Base-by-base conservation (phyloP, 2,329 filamentous ascomycete genomes). In the Aspergillus proliferans region DNA sequence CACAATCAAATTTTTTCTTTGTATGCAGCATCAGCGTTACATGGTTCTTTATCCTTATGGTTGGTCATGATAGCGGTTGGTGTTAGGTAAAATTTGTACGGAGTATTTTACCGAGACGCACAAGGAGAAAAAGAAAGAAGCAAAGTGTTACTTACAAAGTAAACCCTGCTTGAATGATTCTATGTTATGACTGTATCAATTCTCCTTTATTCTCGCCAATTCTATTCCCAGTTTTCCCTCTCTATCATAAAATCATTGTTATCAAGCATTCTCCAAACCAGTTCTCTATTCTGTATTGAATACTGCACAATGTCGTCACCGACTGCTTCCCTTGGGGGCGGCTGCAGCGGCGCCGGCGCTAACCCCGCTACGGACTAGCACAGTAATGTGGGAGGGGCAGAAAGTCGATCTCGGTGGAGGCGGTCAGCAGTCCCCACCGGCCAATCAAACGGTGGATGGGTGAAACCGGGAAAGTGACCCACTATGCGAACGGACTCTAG, bases 261-360 rank as follows among this genome's bases (percentile, higher is more conserved):
- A 26, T 45, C 30, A 39, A 42, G 42, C 45, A 46, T 48, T 26
- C 26, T 43, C 14, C 34, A n/a, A 18, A n/a, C 34, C 15, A 36
- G 34, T 43, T 34, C 39, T 42, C 43, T 41, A 39, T 54, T 57
- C 26, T 30, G 26, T 30, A 30, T 30, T 12, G 26, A 15, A 38
- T 15, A 18, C 34, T 38, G 54, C 52, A 51, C 39, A 39, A 59
- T 59, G 58, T 50, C 58, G 57, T 60, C 57, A 60, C 50, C 44
- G 53, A 45, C 58, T 39, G n/a, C 34, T 52, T 52, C 56, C 42
- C 41, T 54, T 59, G 51, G 47, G 56, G 52, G 52, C 47, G 39
- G 56, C 41, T 58, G 55, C 56, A 60, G 56, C 47, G 46, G 36
- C 33, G n/a, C 41, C 41, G 24, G n/a, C 41, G n/a, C 19, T 22